Evolutionary conservation across 1,139 yeast genomes (phyloP), one percentile per base, ranked within the genome.

Genomic region (Blastobotrys malaysiensis): DNA sequence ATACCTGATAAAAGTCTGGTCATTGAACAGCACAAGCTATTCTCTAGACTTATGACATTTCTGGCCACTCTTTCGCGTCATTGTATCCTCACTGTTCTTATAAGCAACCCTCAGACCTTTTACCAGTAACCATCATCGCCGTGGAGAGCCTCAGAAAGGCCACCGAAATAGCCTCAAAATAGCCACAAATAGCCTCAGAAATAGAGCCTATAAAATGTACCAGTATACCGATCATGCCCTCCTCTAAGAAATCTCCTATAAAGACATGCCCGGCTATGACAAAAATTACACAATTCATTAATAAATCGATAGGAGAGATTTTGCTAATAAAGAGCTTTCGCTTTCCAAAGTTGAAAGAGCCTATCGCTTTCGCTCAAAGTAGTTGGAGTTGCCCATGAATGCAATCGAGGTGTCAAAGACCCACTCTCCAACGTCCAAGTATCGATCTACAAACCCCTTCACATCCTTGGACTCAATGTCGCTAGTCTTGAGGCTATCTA

Each of bases 381-480:
- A 88, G 18, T 80, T 79, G 1, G 96, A 85, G 9, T 85, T 77
- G 49, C 85, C 83, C 76, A 89, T 80, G 61, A 81, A 77, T 5
- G 89, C 87, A 13, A 86, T 84, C 43, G 88, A 75, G 55, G 81
- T 78, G 66, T 90, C 97, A 63, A 86, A 83, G 4, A 87, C 74
- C 69, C 83, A 81, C 65, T 93, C 99, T n/a, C 99, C 99, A 36
- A 85, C 70, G 55, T 83, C 86, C 61, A 93, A 77, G 67, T 89
- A 93, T 65, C 82, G 85, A 39, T 74, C 73, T 16, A 84, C 74
- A 64, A 86, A 84, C 46, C 78, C 76, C 64, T 79, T 79, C 11
- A 85, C 73, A 44, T 84, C 86, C 51, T 81, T 65, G 52, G 70
- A 68, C 50, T 74, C 77, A 44, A 74, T 67, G 19, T 63, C 59